phyloP scores from a whole-genome alignment of 768 basidiomycete genomes.

The Mrakia hoshinonis region DNA sequence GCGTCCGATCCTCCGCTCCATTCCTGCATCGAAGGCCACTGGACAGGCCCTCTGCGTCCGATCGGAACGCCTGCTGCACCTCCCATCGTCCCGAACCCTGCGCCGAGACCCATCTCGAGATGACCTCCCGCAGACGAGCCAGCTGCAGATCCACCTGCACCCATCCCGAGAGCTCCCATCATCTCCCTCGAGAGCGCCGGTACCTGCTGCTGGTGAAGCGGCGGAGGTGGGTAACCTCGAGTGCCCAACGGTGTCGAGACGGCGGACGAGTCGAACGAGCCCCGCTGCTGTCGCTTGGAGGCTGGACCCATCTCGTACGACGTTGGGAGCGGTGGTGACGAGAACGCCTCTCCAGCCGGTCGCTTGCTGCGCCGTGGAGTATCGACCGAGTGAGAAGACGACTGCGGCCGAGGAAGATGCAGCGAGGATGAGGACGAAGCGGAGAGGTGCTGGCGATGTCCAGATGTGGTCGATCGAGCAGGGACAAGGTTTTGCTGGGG shows the following conservation, averaged over 20 bases:
- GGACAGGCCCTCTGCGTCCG: neutral
- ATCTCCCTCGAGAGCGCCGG: neutral
- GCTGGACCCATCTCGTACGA: neutral
- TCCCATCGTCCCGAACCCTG: neutral
- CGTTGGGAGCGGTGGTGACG: neutral
- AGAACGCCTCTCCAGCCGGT: slow-evolving; percentile 4
- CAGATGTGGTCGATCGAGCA: neutral
- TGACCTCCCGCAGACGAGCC: neutral
- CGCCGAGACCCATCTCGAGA: neutral
- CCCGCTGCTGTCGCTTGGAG: neutral
- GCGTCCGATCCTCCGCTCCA: neutral
- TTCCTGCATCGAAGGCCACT: slow-evolving; percentile 9
- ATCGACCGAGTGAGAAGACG: neutral
- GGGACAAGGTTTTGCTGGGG: neutral
- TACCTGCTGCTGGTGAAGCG: neutral
- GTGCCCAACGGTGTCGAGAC: neutral
- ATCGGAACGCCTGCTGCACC: neutral
- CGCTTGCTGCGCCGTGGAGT: slow-evolving; percentile 9
- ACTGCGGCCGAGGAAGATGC: neutral
- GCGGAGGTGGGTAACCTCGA: neutral
- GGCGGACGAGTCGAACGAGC: slow-evolving; percentile 7
- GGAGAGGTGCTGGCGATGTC: neutral
- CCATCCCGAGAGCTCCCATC: neutral
- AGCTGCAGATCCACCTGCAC: neutral
- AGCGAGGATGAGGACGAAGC: neutral